Conservation (phyloP, 2,329 filamentous ascomycete genomes). For the Sporothrix humicola region DNA sequence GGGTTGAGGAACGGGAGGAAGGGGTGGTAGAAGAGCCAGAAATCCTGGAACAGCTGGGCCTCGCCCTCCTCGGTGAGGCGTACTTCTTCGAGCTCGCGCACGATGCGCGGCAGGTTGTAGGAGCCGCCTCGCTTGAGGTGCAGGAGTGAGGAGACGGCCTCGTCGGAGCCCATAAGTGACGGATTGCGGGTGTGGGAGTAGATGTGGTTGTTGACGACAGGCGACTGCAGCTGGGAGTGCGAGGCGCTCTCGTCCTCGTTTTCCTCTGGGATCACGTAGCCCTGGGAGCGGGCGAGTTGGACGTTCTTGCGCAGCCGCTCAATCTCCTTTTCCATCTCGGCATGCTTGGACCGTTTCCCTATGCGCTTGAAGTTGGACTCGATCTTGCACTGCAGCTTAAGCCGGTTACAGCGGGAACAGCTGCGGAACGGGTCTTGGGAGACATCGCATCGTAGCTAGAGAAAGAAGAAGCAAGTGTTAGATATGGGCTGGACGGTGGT, state of each 20-base stretch:
- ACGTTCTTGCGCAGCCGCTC: slow-evolving; percentile 69
- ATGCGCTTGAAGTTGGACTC: slow-evolving; percentile 87
- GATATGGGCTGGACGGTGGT: neutral
- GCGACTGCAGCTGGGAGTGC: slow-evolving; percentile 63
- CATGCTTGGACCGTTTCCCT: slow-evolving; percentile 79
- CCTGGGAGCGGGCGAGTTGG: slow-evolving; percentile 63
- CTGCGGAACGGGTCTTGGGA: slow-evolving; percentile 78
- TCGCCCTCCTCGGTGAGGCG: slow-evolving; percentile 68
- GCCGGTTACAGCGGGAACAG: slow-evolving; percentile 77
- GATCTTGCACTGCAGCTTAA: slow-evolving; percentile 83
- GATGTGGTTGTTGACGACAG: slow-evolving; percentile 58
- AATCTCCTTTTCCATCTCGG: slow-evolving; percentile 85
- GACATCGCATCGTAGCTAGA: slow-evolving; percentile 80
- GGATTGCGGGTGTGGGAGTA: slow-evolving; percentile 67
- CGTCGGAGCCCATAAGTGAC: slow-evolving; percentile 70
- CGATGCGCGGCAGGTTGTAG: slow-evolving; percentile 64
- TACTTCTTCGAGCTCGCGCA: slow-evolving; percentile 67
- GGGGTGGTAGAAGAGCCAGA: slow-evolving; percentile 76
- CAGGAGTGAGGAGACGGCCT: slow-evolving; percentile 69
- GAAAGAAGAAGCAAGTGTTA: neutral
- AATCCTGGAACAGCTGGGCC: slow-evolving; percentile 71
- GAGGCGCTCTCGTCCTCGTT: slow-evolving; percentile 55
- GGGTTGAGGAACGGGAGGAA: slow-evolving; percentile 78
- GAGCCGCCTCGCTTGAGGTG: slow-evolving; percentile 69
- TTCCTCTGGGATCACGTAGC: slow-evolving; percentile 55